Evolutionary conservation across 176 grass and related monocot species (phyloP).

Genomic region (Metroxylon sagu): DNA sequence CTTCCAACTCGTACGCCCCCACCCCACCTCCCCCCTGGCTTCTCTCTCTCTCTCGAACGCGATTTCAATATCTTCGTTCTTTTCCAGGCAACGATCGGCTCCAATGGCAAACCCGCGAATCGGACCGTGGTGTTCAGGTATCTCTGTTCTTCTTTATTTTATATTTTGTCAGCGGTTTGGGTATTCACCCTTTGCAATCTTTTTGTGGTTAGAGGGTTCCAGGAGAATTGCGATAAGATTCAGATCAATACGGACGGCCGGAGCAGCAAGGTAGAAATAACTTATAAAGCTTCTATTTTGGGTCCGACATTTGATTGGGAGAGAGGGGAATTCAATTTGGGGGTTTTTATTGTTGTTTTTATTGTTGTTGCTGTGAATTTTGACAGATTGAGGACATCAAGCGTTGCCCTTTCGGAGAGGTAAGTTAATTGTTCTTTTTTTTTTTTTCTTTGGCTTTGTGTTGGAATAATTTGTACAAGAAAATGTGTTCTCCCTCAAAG

Average conservation of each 20-base stretch:
- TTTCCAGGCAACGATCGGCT: slow-evolving; percentile 56
- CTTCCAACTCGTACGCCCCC: slow-evolving; percentile 67
- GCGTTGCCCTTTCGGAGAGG: slow-evolving; percentile 54
- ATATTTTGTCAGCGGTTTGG: not conserved
- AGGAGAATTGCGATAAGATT: slow-evolving; percentile 67
- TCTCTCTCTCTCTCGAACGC: not conserved
- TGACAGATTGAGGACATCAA: slow-evolving; percentile 60
- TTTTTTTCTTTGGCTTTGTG: too few species aligned
- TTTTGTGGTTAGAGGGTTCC: slow-evolving; percentile 49
- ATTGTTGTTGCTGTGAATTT: not conserved
- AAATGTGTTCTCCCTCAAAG: too few species aligned
- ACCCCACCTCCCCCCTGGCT: not conserved
- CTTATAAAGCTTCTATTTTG: not conserved
- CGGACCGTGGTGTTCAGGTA: slow-evolving; percentile 92
- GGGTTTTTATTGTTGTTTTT: slow-evolving; percentile 8
- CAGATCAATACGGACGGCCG: slow-evolving; percentile 74
- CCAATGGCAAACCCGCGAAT: slow-evolving; percentile 54
- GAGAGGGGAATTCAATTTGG: not conserved
- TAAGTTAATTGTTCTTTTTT: slow-evolving; percentile 16
- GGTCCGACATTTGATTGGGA: not conserved
- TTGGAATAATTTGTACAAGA: too few species aligned
- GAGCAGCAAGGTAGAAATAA: slow-evolving; percentile 45
- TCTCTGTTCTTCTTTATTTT: not conserved
- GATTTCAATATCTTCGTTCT: not conserved
- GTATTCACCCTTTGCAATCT: not conserved